These are phyloP conservation scores for Sonneratia alba DNA, from an alignment of 345 rosid genomes.

Conservation along the genomic window DNA sequence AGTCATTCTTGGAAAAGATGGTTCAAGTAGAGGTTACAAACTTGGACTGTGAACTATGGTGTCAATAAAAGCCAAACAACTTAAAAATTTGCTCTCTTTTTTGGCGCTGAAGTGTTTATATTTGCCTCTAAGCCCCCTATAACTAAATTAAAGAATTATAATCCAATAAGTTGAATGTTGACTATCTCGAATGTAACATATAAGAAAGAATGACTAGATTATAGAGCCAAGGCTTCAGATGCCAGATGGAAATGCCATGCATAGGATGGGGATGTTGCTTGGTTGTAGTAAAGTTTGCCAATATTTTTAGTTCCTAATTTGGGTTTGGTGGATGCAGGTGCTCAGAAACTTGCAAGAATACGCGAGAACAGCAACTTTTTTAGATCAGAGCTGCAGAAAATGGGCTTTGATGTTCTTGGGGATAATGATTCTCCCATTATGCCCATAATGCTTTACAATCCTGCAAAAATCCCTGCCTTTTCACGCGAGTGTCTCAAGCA, in stretches of 20 bases:
- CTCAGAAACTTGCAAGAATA: conserved; percentile 78
- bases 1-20: conserved; percentile 93
- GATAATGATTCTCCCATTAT: conserved; percentile 96
- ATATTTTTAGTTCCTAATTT: background rate
- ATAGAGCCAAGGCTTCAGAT: background rate
- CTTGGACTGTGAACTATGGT: background rate
- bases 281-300: background rate
- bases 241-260: background rate
- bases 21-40: conserved; percentile 76
- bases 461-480: conserved; percentile 93
- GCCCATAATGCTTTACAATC: conserved; percentile 98
- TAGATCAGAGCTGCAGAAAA: conserved; percentile 79
- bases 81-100: background rate
- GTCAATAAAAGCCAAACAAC: background rate
- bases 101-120: background rate
- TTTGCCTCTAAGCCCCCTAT: background rate
- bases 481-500: conserved; percentile 79
- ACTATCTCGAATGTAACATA: background rate
- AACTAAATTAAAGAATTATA: background rate
- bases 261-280: background rate
- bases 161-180: background rate
- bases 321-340: conserved; percentile 35
- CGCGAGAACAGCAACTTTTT: conserved; percentile 94
- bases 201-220: background rate
- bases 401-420: conserved; percentile 98